Base-by-base conservation (phyloP, 73 alveolate species). In the Diophrys appendiculata region DNA sequence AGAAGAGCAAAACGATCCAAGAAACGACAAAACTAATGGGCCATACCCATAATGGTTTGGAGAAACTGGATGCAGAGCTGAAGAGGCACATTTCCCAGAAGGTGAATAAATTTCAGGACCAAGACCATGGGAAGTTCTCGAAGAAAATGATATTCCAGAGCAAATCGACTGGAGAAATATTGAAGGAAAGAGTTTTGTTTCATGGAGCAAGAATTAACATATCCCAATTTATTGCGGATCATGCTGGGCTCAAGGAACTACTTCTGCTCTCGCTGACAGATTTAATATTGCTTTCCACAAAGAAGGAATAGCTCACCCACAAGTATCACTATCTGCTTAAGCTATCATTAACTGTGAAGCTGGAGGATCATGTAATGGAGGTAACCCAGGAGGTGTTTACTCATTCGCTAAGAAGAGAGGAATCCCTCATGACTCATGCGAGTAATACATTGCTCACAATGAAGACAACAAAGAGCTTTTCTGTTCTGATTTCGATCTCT, bases 161-260 rank as follows among this genome's bases (percentile, higher is more conserved):
- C 67, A 52, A 29, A 78, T 90, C 77, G 96, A 90, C 84, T 90
- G 96, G 96, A 73, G 96, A 76, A 82, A 90, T 55, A 74, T 79
- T 55, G 82, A 71, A 70, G 94, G 94, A n/a, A 78, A 80, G 22
- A 92, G 76, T 72, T 92, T 80, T 75, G 86, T 90, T 43, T 88
- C 97, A 55, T 92, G 95, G 95, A 89, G 90, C 74, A 77, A 78
- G 88, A 92, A 88, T 72, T 90, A 92, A 75, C 95, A 89, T 72
- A 84, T 82, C 80, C 97, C 97, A 60, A 56, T 70, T 33, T 92
- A 82, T 65, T 92, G 98, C 76, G 92, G 94, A 31, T 82, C 94
- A 33, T 91, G 98, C 84, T 93, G 98, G 98, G 95, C 96, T 68
- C 96, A 91, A 67, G 98, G 95, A 23, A 68, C 95, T 1, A 84